phyloP scores from a whole-genome alignment of 2,329 filamentous ascomycete genomes.

The Thelonectria olida region DNA sequence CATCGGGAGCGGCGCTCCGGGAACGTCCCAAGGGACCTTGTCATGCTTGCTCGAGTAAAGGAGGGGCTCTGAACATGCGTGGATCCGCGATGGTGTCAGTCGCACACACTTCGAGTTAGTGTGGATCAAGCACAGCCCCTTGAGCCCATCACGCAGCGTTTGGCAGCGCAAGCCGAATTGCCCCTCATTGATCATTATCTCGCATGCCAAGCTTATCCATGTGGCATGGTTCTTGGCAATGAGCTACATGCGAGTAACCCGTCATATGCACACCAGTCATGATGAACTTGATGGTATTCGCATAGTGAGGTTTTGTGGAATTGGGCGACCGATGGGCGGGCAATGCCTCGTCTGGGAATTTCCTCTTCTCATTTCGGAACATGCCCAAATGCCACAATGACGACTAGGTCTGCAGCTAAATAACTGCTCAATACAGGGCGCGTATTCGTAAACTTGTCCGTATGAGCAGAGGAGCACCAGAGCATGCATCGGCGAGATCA shows the following conservation, averaged over 20 bases:
- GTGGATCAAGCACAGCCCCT: neutral
- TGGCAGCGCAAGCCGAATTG: too few relatives aligned
- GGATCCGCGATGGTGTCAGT: constrained; percentile 16
- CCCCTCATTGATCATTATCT: constrained; percentile 1
- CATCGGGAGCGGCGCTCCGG: neutral
- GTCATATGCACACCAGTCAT: too few relatives aligned
- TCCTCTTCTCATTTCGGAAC: too few relatives aligned
- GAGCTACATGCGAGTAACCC: too few relatives aligned
- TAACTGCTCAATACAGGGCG: neutral
- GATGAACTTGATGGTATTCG: too few relatives aligned
- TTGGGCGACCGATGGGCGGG: too few relatives aligned
- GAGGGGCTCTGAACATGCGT: constrained; percentile 2
- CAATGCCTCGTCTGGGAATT: neutral
- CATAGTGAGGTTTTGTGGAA: too few relatives aligned
- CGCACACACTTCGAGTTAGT: neutral
- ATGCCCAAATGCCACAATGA: too few relatives aligned
- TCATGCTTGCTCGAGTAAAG: neutral
- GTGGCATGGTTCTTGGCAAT: too few relatives aligned
- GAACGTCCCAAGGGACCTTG: neutral
- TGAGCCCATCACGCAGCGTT: constrained; percentile 4
- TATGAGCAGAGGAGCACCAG: too few relatives aligned
- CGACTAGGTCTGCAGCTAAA: too few relatives aligned
- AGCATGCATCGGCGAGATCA: neutral
- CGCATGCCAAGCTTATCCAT: constrained; percentile 9
- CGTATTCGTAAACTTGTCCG: too few relatives aligned